A percentile compares a stretch with the other conserved stretches of the same genome.
Evolutionary conservation across 2,329 filamentous ascomycete species (phyloP).

Genomic region (Bipolaris sorokiniana): DNA sequence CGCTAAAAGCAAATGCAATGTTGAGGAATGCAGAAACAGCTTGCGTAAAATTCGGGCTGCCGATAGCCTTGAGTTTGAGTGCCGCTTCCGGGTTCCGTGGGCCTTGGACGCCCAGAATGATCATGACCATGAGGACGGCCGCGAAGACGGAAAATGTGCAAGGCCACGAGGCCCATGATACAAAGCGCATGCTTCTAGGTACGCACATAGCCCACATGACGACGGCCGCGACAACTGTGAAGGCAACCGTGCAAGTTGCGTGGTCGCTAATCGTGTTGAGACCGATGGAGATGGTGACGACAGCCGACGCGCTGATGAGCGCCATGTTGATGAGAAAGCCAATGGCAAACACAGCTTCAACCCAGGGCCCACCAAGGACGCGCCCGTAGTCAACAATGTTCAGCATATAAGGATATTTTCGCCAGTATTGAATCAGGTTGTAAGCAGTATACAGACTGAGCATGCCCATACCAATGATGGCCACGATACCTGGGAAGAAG

Average conservation of each 20-base stretch:
- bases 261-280: conserved; percentile 38
- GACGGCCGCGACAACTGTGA: conserved; percentile 30
- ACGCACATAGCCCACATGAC: conserved; percentile 39
- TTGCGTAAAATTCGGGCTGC: conserved; percentile 30
- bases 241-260: conserved; percentile 38
- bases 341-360: conserved; percentile 35
- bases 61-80: conserved; percentile 32
- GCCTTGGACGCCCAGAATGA: conserved; percentile 34
- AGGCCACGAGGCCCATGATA: conserved; percentile 37
- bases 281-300: conserved; percentile 38
- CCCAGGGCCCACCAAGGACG: conserved; percentile 33
- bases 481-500: conserved; percentile 36
- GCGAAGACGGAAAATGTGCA: conserved; percentile 33
- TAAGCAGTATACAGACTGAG: conserved; percentile 39
- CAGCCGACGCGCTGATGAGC: conserved; percentile 34
- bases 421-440: conserved; percentile 40
- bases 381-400: conserved; percentile 41
- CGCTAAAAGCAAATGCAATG: conserved; percentile 36
- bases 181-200: conserved; percentile 37
- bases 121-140: conserved; percentile 35
- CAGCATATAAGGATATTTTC: conserved; percentile 39
- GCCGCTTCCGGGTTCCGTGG: conserved; percentile 27
- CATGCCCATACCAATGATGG: conserved; percentile 33
- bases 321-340: conserved; percentile 40
- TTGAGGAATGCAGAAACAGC: conserved; percentile 35